These are phyloP conservation scores for Pseudohalonectria lignicola DNA, from an alignment of 2,329 filamentous ascomycete species.

Conservation along the genomic window DNA sequence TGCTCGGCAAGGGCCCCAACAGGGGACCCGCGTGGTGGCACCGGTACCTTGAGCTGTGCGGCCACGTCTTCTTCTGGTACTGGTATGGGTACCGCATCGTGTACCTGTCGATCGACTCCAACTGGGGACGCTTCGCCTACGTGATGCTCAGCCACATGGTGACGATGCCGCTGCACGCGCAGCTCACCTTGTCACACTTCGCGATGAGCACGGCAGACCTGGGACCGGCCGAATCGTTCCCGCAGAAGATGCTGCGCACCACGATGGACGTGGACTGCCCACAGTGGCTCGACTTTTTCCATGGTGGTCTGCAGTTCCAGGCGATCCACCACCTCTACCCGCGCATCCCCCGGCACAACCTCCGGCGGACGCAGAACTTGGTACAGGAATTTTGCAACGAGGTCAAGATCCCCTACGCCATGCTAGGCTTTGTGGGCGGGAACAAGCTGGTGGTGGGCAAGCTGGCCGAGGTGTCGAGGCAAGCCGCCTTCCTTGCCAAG, in stretches of 20 bases:
- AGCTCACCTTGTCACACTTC: conserved; percentile 88
- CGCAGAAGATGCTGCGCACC: conserved; percentile 82
- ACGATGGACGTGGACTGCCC: conserved; percentile 92
- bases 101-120: conserved; percentile 60
- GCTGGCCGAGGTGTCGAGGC: conserved; percentile 68
- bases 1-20: conserved; percentile 57
- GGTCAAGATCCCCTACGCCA: conserved; percentile 71
- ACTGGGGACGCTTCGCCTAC: conserved; percentile 59
- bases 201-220: conserved; percentile 87
- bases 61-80: conserved; percentile 72
- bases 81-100: conserved; percentile 80
- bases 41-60: conserved; percentile 65
- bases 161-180: conserved; percentile 72
- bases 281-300: conserved; percentile 78
- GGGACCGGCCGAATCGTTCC: conserved; percentile 74
- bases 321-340: conserved; percentile 81
- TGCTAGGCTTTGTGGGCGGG: conserved; percentile 76
- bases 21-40: conserved; percentile 77
- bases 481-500: conserved; percentile 66
- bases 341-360: conserved; percentile 73
- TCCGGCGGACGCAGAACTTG: conserved; percentile 62
- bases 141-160: conserved; percentile 72
- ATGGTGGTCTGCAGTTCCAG: conserved; percentile 83
- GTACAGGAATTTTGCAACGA: conserved; percentile 76
- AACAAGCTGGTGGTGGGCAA: conserved; percentile 71